phyloP scores from a whole-genome alignment of 179 eudicot species.

The Amaranthus tricolor region DNA sequence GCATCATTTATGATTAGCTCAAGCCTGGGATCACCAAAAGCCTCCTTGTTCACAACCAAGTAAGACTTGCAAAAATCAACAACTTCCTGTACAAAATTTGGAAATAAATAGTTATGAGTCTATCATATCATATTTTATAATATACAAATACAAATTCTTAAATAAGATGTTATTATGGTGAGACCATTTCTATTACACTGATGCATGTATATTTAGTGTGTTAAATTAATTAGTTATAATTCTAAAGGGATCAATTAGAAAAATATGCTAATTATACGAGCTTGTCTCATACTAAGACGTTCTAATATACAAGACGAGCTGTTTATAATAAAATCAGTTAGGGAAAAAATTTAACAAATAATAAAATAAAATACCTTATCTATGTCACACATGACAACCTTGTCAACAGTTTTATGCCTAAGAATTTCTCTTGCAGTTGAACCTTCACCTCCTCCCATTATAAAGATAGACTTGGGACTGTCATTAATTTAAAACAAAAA shows the following conservation, averaged over 20 bases:
- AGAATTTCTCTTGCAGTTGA: slow-evolving; percentile 89
- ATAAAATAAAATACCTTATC: slow-evolving; percentile 62
- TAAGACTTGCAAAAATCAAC: slow-evolving; percentile 86
- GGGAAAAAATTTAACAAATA: too few species aligned
- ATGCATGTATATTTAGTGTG: too few species aligned
- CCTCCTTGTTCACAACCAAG: slow-evolving; percentile 66
- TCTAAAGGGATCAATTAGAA: too few species aligned
- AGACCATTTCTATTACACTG: too few species aligned
- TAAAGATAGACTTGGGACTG: slow-evolving; percentile 72
- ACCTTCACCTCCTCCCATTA: slow-evolving; percentile 99
- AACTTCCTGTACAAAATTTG: slow-evolving; percentile 51
- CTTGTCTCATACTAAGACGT: too few species aligned
- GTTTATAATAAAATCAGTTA: too few species aligned
- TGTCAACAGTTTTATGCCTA: slow-evolving; percentile 63
- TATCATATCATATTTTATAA: not conserved
- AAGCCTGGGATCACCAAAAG: slow-evolving; percentile 75
- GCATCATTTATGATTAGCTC: slow-evolving; percentile 85
- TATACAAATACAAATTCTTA: too few species aligned
- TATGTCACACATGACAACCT: slow-evolving; percentile 90
- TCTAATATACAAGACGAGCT: too few species aligned
- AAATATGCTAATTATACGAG: too few species aligned
- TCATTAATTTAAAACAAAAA: not conserved
- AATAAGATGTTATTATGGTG: too few species aligned
- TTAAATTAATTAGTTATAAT: too few species aligned
- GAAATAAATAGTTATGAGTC: not conserved